phyloP scores from a whole-genome alignment of 768 basidiomycete genomes.

The Clitopilus passeckerianus region DNA sequence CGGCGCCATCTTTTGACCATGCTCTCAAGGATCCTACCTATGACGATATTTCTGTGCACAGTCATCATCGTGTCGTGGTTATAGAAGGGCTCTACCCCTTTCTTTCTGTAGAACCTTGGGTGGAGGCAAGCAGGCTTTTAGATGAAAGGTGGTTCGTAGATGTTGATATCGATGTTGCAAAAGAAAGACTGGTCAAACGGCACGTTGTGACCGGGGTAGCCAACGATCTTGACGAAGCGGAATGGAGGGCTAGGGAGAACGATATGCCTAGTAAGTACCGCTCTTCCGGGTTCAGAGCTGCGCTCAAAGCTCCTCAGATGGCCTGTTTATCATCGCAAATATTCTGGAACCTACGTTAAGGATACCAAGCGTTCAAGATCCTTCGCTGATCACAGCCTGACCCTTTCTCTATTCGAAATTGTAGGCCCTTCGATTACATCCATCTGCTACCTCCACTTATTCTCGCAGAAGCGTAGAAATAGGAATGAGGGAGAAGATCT shows the following conservation, averaged over 20 bases:
- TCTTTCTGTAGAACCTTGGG: constrained; percentile 72
- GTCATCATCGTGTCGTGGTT: constrained; percentile 71
- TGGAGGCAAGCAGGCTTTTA: constrained; percentile 51
- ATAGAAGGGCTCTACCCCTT: constrained; percentile 91
- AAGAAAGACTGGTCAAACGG: constrained; percentile 56
- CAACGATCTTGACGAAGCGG: constrained; percentile 55
- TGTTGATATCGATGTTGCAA: constrained; percentile 51
- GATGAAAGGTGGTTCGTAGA: constrained; percentile 80
- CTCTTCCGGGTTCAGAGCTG: not conserved
- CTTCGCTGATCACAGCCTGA: not conserved
- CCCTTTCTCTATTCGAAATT: not conserved
- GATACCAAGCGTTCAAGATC: constrained; percentile 31
- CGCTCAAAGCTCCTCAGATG: constrained; percentile 25
- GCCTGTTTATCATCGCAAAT: constrained; percentile 37
- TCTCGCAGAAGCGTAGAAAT: no score
- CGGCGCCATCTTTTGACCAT: constrained; percentile 85
- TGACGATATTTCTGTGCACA: constrained; percentile 50
- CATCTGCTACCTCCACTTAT: no score
- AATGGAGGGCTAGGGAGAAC: constrained; percentile 70
- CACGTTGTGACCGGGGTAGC: constrained; percentile 80
- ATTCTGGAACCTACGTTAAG: constrained; percentile 39
- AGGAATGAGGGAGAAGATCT: no score
- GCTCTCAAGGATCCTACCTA: constrained; percentile 80
- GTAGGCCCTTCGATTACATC: no score
- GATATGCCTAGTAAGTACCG: constrained; percentile 62